phyloP scores from a whole-genome alignment of 2,329 filamentous ascomycete genomes.

The Leptographium flavum region DNA sequence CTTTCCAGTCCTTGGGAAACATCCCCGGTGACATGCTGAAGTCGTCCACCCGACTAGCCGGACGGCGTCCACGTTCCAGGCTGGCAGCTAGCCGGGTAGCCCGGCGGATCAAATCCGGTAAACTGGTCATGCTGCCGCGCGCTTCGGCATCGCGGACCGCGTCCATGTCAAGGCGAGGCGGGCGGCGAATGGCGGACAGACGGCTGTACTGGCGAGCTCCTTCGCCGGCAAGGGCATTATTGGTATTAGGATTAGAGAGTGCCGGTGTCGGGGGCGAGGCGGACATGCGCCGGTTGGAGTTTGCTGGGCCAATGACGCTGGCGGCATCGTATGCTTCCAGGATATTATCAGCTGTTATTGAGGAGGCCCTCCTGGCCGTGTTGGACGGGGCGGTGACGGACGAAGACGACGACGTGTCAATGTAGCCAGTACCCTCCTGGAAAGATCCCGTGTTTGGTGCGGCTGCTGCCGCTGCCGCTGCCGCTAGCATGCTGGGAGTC shows the following conservation, averaged over 20 bases:
- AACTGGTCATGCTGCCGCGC: slow-evolving; percentile 77
- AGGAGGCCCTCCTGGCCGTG: slow-evolving; percentile 13
- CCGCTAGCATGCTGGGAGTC: slow-evolving; percentile 17
- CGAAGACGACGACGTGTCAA: slow-evolving; percentile 32
- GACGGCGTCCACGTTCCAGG: slow-evolving; percentile 65
- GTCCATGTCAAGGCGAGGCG: slow-evolving; percentile 68
- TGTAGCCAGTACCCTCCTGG: slow-evolving; percentile 28
- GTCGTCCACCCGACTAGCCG: slow-evolving; percentile 43
- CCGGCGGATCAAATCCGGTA: slow-evolving; percentile 79
- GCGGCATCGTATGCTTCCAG: slow-evolving; percentile 36
- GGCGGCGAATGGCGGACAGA: slow-evolving; percentile 43
- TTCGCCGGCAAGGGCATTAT: background rate
- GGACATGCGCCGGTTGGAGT: slow-evolving; percentile 12
- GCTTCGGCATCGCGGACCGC: slow-evolving; percentile 69
- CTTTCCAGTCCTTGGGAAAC: slow-evolving; percentile 19
- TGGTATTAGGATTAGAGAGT: slow-evolving; percentile 7
- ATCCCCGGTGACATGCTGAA: slow-evolving; percentile 34
- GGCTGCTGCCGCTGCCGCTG: slow-evolving; percentile 15
- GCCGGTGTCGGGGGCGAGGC: slow-evolving; percentile 14
- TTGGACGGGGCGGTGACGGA: slow-evolving; percentile 24
- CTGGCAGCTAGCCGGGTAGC: slow-evolving; percentile 78
- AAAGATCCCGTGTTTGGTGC: too few relatives aligned
- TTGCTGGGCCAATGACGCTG: slow-evolving; percentile 27
- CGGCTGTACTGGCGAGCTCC: slow-evolving; percentile 23
- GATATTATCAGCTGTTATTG: slow-evolving; percentile 30